Evolutionary conservation across 2,329 filamentous ascomycete species (phyloP).

Genomic region (Sporothrix sp.): DNA sequence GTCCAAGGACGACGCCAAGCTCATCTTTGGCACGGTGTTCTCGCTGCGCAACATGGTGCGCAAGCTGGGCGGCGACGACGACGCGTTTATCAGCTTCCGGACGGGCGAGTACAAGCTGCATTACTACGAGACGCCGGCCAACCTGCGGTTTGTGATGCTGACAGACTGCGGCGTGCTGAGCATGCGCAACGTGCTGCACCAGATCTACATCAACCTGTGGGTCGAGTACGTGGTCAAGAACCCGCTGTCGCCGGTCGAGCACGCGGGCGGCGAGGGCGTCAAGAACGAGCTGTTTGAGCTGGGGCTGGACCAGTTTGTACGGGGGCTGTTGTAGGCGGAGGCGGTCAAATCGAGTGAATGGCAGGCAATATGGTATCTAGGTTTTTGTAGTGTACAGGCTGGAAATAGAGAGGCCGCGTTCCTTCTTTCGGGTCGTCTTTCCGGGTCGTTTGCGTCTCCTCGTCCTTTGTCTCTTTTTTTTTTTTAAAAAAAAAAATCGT

Average conservation of each 20-base stretch:
- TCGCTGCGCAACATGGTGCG: constrained; percentile 93
- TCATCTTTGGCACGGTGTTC: constrained; percentile 95
- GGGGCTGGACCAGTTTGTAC: constrained; percentile 67
- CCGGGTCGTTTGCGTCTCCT: no score
- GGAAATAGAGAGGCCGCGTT: background rate
- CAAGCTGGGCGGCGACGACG: constrained; percentile 87
- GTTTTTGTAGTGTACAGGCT: constrained; percentile 5
- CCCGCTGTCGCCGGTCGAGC: constrained; percentile 57
- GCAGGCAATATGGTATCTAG: constrained; percentile 7
- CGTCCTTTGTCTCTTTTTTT: background rate
- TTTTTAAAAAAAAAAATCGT: no score
- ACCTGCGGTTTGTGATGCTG: constrained; percentile 91
- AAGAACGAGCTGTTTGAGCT: constrained; percentile 63
- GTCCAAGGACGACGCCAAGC: constrained; percentile 72
- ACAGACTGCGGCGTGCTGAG: constrained; percentile 83
- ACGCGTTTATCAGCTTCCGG: constrained; percentile 88
- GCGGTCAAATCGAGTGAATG: no score
- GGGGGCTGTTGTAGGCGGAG: constrained; percentile 43
- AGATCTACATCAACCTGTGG: constrained; percentile 97
- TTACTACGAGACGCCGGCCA: constrained; percentile 96
- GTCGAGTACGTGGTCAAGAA: constrained; percentile 87
- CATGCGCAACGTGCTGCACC: constrained; percentile 88
- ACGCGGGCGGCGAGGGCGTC: constrained; percentile 58
- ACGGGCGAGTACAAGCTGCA: constrained; percentile 96
- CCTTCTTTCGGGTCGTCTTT: background rate